Conservation (phyloP, 768 basidiomycete species). For the Cystobasidium tubakii region DNA sequence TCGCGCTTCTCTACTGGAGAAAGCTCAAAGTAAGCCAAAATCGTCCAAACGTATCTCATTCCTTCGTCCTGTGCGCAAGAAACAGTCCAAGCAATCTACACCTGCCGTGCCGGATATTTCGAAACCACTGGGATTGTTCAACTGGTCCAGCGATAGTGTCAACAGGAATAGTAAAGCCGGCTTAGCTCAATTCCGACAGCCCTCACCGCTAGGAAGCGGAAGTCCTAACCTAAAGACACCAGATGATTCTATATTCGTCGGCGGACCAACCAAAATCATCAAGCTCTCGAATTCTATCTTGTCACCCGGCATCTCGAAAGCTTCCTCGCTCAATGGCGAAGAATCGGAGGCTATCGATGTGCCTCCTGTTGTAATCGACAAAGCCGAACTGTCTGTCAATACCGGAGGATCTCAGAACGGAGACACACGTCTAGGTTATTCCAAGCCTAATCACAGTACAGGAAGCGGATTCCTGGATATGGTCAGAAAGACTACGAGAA, state of each 20-base stretch:
- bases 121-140: neutral
- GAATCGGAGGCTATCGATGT: neutral
- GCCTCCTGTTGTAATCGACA: neutral
- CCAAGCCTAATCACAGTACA: neutral
- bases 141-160: neutral
- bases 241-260: slow-evolving; percentile 20
- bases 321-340: neutral
- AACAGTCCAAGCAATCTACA: slow-evolving; percentile 11
- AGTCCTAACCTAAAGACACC: slow-evolving; percentile 19
- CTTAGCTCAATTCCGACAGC: neutral
- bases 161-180: neutral
- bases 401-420: neutral
- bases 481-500: slow-evolving; percentile 15
- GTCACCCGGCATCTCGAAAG: slow-evolving; percentile 1
- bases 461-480: neutral
- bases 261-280: slow-evolving; percentile 20
- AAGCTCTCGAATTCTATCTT: slow-evolving; percentile 10
- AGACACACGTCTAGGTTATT: neutral
- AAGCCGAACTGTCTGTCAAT: neutral
- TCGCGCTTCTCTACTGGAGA: slow-evolving; percentile 59
- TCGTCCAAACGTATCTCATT: slow-evolving; percentile 42
- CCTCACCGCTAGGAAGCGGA: neutral
- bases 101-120: slow-evolving; percentile 29
- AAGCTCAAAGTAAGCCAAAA: slow-evolving; percentile 34
- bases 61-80: slow-evolving; percentile 43